These are phyloP conservation scores for Perkinsus olseni DNA, from an alignment of 169 alveolate species.

Conservation along the genomic window DNA sequence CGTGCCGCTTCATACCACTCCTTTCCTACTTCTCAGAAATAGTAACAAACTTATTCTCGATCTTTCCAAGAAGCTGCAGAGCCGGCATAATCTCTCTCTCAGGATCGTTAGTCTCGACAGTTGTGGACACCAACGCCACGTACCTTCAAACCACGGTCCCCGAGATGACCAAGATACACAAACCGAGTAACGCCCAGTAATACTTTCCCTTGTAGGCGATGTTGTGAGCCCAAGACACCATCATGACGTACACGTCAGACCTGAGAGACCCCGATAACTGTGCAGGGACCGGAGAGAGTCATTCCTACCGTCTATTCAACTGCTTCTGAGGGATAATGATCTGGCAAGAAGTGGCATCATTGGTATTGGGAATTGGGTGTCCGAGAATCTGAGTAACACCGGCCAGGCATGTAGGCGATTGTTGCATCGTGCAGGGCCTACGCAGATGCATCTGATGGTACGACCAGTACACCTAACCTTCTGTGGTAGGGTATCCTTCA, in stretches of 20 bases:
- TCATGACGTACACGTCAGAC: constrained; percentile 83
- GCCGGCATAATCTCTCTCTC: constrained; percentile 84
- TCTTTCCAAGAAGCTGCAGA: constrained; percentile 79
- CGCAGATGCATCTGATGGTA: background rate
- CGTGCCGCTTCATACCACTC: background rate
- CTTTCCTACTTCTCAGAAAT: constrained; percentile 58
- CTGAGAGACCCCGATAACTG: background rate
- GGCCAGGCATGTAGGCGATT: constrained; percentile 53
- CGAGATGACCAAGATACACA: too few relatives aligned
- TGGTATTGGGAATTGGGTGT: constrained; percentile 89
- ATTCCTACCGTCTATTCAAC: constrained; percentile 74
- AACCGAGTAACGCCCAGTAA: too few relatives aligned
- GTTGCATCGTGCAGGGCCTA: constrained; percentile 17
- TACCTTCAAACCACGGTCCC: constrained; percentile 41
- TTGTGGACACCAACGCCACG: constrained; percentile 88
- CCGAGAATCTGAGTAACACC: constrained; percentile 88
- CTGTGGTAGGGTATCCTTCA: constrained; percentile 11
- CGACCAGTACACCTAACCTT: constrained; percentile 27
- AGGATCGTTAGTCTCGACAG: constrained; percentile 91
- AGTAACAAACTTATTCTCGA: constrained; percentile 79
- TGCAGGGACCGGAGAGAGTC: background rate
- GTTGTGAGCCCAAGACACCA: constrained; percentile 84
- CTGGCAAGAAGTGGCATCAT: constrained; percentile 85
- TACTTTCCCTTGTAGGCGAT: constrained; percentile 82
- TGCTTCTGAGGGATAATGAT: constrained; percentile 91